Percentiles rank a stretch among this genome's conserved stretches.
phyloP scores from a whole-genome alignment of 257 asterid species.

The Craterostigma plantagineum region DNA sequence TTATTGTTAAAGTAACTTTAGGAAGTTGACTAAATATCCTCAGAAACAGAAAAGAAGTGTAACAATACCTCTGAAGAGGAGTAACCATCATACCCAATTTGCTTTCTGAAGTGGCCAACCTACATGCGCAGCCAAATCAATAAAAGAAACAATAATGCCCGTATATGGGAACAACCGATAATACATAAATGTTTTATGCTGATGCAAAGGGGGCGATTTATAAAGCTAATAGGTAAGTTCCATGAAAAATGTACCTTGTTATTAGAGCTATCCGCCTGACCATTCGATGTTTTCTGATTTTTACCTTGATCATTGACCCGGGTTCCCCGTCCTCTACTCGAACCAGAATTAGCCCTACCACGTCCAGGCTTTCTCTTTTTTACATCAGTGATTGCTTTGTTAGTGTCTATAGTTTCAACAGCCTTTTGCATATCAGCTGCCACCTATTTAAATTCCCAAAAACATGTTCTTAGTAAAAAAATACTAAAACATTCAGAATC shows the following conservation, averaged over 20 bases:
- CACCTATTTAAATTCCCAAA: slow-evolving; percentile 20
- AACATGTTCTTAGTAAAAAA: slow-evolving; percentile 21
- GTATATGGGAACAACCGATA: slow-evolving; percentile 6
- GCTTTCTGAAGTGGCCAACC: slow-evolving; percentile 40
- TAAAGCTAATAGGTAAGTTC: too few relatives aligned
- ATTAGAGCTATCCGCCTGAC: slow-evolving; percentile 37
- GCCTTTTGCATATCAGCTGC: slow-evolving; percentile 34
- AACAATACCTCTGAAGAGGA: slow-evolving; percentile 40
- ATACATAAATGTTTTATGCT: background rate
- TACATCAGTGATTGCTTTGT: slow-evolving; percentile 33
- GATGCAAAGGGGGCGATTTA: slow-evolving; percentile 1
- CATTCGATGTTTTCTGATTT: slow-evolving; percentile 33
- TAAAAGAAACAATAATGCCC: slow-evolving; percentile 2
- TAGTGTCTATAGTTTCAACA: slow-evolving; percentile 28
- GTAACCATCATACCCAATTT: slow-evolving; percentile 28
- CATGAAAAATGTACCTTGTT: slow-evolving; percentile 23
- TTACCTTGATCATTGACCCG: slow-evolving; percentile 48
- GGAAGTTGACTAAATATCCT: too few relatives aligned
- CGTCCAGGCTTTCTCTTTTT: slow-evolving; percentile 63
- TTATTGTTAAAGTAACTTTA: too few relatives aligned
- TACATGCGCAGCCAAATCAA: slow-evolving; percentile 18
- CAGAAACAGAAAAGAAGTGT: slow-evolving; percentile 3
- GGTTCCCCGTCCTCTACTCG: slow-evolving; percentile 75
- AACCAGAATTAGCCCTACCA: slow-evolving; percentile 41
- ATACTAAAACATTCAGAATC: slow-evolving; percentile 10